A percentile compares a stretch with the other conserved stretches of the same genome.
Evolutionary conservation across 805 yeast genomes (phyloP).

Genomic region (Yarrowia sp.): DNA sequence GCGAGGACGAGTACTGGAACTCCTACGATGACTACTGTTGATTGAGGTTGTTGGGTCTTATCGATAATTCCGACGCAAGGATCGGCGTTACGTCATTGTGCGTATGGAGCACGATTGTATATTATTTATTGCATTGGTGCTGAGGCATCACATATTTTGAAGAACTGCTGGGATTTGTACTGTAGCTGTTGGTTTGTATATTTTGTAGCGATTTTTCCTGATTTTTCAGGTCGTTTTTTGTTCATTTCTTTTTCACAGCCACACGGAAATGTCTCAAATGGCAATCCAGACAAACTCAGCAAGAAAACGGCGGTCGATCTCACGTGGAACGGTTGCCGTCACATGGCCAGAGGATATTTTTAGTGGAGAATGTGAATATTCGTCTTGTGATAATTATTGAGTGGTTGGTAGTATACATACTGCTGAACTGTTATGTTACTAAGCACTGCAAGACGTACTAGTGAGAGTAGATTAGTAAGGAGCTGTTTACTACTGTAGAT

Average conservation of each 20-base stretch:
- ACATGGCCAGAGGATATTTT: no score
- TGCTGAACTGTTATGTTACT: no score
- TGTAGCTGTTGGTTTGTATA: neutral
- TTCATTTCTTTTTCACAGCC: neutral
- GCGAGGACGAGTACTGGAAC: conserved; percentile 24
- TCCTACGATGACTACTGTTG: conserved; percentile 19
- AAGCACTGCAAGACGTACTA: no score
- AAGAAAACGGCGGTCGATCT: conserved; percentile 5
- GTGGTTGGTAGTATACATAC: no score
- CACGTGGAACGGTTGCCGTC: neutral
- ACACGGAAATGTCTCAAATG: conserved; percentile 6
- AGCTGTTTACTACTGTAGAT: no score
- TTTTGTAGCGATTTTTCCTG: neutral
- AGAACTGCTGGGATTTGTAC: neutral
- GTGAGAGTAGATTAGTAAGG: no score
- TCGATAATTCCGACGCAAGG: neutral
- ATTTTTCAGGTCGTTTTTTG: neutral
- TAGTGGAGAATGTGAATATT: no score
- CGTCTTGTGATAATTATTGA: no score
- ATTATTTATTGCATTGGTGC: conserved; percentile 5
- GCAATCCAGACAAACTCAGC: neutral
- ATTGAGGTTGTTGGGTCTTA: neutral
- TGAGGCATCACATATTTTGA: no score
- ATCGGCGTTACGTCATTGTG: neutral
- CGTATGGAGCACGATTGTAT: neutral